Conservation (phyloP, 345 rosid genomes). For the Hibiscus tridactylites region DNA sequence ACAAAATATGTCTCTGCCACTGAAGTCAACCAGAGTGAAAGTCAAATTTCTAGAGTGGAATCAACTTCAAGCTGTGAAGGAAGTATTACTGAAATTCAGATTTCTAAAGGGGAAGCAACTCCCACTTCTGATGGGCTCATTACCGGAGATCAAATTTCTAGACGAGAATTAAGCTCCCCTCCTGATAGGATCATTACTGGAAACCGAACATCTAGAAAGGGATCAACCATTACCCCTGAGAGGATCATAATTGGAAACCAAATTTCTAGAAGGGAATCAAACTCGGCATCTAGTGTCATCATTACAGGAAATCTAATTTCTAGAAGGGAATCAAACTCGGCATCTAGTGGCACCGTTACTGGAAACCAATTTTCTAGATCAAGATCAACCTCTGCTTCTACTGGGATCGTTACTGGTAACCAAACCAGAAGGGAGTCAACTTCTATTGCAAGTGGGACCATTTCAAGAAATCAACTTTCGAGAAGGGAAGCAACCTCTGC, state of each 20-base stretch:
- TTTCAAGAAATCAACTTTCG: not conserved
- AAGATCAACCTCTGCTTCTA: not conserved
- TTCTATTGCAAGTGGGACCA: not conserved
- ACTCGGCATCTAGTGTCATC: not conserved
- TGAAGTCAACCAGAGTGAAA: constrained; percentile 20
- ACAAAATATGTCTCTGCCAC: constrained; percentile 29
- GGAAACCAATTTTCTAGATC: constrained; percentile 9
- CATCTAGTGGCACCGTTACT: not conserved
- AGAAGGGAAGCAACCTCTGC: not conserved
- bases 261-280: not conserved
- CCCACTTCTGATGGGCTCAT: not conserved
- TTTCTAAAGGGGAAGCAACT: constrained; percentile 3
- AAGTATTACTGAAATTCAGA: not conserved
- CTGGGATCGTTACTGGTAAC: not conserved
- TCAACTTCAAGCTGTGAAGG: not conserved
- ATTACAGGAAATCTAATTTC: constrained; percentile 23
- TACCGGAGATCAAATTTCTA: not conserved
- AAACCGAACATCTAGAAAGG: constrained; percentile 3
- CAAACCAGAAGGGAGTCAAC: not conserved
- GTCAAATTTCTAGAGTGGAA: constrained; percentile 1
- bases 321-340: constrained; percentile 7
- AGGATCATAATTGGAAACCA: not conserved
- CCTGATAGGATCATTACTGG: not conserved
- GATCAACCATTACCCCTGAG: not conserved
- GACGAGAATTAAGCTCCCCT: not conserved